Evolutionary conservation across 176 grass and related monocot genomes (phyloP), one percentile per base, ranked within the genome.

Genomic region (Aegilops bicornis): DNA sequence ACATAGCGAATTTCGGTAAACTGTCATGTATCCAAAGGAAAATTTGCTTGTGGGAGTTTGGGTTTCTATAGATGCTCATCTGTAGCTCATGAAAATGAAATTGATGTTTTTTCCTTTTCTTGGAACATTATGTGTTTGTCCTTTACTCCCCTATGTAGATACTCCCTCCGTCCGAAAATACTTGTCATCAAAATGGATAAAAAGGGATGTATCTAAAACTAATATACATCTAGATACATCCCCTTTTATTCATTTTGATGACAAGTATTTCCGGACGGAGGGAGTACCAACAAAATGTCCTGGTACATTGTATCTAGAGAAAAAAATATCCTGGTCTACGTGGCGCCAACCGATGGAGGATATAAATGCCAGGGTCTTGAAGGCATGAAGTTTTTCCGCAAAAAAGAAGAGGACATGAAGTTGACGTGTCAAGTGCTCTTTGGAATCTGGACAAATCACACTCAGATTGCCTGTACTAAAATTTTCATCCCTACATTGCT

Each of bases 301-400:
- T 76, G 42, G 13, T 70, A 37, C 48, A 10, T 10, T 52, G 47
- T 76, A 30, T 73, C 24, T 30, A 52, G 14, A 4, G 27, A 10
- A 48, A 76, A 61, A 88, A n/a, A 45, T 62, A 37, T 65, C 39
- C 32, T 83, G 79, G 56, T 66, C 39, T 54, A 64, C 42, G 40
- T 79, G 54, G 6, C 72, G 73, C 64, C 79, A 86, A 65, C 29
- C 3, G 79, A 65, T 73, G 30, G 58, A 43, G 73, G 84, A 82
- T 56, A 79, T 22, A 73, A 79, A 90, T 79, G 82, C 86, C 74
- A 84, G 65, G 42, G 84, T 73, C 45, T 65, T 79, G 36, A 40
- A 73, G 36, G 9, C 52, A 7, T 14, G 79, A 72, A 32, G 66
- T 15, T 86, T 52, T 52, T 52, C 48, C 14, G 48, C 15, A 7